Evolutionary conservation across 768 basidiomycete genomes (phyloP), one percentile per base, ranked within the genome.

Genomic region (Chalciporus chontae): DNA sequence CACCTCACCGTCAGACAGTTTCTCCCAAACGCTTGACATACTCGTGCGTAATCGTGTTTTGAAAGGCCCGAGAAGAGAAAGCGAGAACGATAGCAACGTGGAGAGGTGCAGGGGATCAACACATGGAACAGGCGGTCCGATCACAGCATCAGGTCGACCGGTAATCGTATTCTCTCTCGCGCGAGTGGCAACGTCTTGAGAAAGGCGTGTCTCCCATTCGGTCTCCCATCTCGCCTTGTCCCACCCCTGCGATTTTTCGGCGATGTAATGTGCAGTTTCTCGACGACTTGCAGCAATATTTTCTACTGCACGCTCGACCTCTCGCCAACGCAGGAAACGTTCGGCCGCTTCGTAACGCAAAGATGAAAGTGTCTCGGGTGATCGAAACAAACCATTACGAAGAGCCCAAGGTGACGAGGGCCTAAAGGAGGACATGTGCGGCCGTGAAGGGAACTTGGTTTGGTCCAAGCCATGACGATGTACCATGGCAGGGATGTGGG

Each of bases 91-190:
- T 7, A 87, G 13, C 26, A 87, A 65, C 5, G 83, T 84, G 1
- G 84, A 83, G 31, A 87, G 61, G 61, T 87, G 83, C 14, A 88
- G 65, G 1, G 85, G 86, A 54, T 87, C 85, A 51, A 83, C 76
- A 15, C 65, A 62, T n/a, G 70, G 67, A 13, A 43, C 34, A 13
- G 63, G 50, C 17, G 51, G 48, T 26, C 38, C n/a, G 43, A 55
- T 51, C 21, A 19, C 41, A 45, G 14, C 48, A 34, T 54, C 56
- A 23, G 60, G 56, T 47, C 34, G 57, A 23, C 32, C n/a, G 32
- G 55, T 68, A 31, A 57, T 43, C 21, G 65, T 66, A 45, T 70
- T 70, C 40, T 78, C 72, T 26, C 78, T 73, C 43, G 77, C 52
- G 14, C 78, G 67, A 17, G 59, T 65, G 11, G 83, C 80, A 29